Conservation (phyloP, 192 early-diverging fungal species). For the Entophlyctis helioformis region DNA sequence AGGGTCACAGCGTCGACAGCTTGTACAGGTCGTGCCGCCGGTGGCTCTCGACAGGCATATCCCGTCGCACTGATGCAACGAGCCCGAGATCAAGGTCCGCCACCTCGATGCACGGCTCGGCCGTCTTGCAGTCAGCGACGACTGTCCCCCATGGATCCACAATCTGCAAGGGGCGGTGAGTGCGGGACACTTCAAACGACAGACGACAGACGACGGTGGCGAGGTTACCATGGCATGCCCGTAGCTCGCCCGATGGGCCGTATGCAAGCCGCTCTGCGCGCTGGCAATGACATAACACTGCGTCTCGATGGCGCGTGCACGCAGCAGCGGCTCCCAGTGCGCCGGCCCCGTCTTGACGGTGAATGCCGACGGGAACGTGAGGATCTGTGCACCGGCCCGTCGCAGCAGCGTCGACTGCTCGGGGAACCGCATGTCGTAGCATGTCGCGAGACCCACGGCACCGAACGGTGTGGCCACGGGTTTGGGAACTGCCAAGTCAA, state of each 20-base stretch:
- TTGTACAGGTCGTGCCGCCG: slow-evolving; percentile 46
- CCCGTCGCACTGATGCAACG: slow-evolving; percentile 43
- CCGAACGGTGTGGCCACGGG: slow-evolving; percentile 10
- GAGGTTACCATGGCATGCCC: slow-evolving; percentile 71
- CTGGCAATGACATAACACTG: slow-evolving; percentile 74
- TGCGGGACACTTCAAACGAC: not conserved
- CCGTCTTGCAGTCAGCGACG: slow-evolving; percentile 24
- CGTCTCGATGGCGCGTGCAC: slow-evolving; percentile 74
- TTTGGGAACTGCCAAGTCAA: not conserved
- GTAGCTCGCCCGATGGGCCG: slow-evolving; percentile 55
- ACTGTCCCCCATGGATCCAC: slow-evolving; percentile 64
- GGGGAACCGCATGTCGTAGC: slow-evolving; percentile 78
- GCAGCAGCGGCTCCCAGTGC: slow-evolving; percentile 47
- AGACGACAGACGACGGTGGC: too few species aligned
- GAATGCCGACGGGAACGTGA: slow-evolving; percentile 75
- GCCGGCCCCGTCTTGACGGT: slow-evolving; percentile 68
- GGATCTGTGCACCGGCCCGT: slow-evolving; percentile 29
- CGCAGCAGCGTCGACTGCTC: slow-evolving; percentile 38
- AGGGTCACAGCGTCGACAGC: too few species aligned
- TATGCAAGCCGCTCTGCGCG: slow-evolving; percentile 65
- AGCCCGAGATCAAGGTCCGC: slow-evolving; percentile 54
- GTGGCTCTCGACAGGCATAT: slow-evolving; percentile 68
- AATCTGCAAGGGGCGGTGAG: not conserved
- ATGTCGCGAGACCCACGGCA: slow-evolving; percentile 17
- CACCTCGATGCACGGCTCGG: slow-evolving; percentile 44